These are phyloP conservation scores for Teunomyces funiuensis DNA, from an alignment of 805 yeast genomes.

Conservation along the genomic window DNA sequence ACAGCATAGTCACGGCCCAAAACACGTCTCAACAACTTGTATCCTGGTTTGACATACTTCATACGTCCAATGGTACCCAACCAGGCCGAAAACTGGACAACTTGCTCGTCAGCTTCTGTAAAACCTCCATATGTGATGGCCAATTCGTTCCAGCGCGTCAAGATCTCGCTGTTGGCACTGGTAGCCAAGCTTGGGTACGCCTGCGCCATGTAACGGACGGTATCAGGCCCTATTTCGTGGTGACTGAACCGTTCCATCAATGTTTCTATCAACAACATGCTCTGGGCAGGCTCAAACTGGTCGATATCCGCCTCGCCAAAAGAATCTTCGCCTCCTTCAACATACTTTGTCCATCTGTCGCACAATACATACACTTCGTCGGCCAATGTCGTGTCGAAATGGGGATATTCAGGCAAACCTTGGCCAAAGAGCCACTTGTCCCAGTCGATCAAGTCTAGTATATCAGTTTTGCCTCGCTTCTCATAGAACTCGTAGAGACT, in stretches of 20 bases:
- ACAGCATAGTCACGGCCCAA: slow-evolving; percentile 70
- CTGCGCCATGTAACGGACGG: slow-evolving; percentile 15
- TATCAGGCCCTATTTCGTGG: slow-evolving; percentile 6
- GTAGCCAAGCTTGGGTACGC: slow-evolving; percentile 21
- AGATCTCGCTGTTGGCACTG: slow-evolving; percentile 25
- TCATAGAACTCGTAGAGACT: slow-evolving; percentile 25
- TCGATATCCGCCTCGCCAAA: slow-evolving; percentile 12
- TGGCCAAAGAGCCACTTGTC: slow-evolving; percentile 27
- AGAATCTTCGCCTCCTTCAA: slow-evolving; percentile 1
- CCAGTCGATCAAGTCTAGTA: slow-evolving; percentile 28
- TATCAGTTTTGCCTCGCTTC: slow-evolving; percentile 17
- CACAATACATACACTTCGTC: slow-evolving; percentile 25
- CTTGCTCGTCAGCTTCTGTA: slow-evolving; percentile 14
- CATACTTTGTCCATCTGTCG: slow-evolving; percentile 20
- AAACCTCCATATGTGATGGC: slow-evolving; percentile 22
- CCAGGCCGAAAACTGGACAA: slow-evolving; percentile 47
- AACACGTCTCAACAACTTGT: slow-evolving; percentile 52
- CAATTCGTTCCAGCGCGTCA: slow-evolving; percentile 23
- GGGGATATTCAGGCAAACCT: slow-evolving; percentile 26
- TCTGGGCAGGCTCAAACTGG: slow-evolving; percentile 25
- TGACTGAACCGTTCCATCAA: slow-evolving; percentile 17
- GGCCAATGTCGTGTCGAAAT: slow-evolving; percentile 29
- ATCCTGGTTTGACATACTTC: slow-evolving; percentile 92
- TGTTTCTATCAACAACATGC: slow-evolving; percentile 24
- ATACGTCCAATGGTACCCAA: slow-evolving; percentile 89